These are phyloP conservation scores for Artomyces pyxidatus DNA, from an alignment of 768 basidiomycete genomes.

Conservation along the genomic window DNA sequence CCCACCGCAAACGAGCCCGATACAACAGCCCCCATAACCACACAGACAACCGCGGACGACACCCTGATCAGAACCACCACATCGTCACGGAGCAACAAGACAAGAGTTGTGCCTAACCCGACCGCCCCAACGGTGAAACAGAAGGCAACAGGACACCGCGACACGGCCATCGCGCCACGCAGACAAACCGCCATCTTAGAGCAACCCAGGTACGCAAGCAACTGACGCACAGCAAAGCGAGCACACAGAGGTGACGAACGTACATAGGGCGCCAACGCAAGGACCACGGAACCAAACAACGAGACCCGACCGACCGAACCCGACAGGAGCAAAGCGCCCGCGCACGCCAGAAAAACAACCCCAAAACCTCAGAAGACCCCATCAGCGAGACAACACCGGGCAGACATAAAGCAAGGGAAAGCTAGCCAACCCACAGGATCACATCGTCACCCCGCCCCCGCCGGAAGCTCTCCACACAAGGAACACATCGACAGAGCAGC, in stretches of 20 bases:
- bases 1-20: too few relatives aligned
- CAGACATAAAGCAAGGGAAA: constrained; percentile 79
- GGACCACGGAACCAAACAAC: constrained; percentile 99
- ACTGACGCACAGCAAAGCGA: too few relatives aligned
- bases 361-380: constrained; percentile 30
- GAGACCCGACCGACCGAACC: constrained; percentile 88
- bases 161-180: too few relatives aligned
- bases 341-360: constrained; percentile 94
- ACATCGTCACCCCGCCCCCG: constrained; percentile 97
- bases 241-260: constrained; percentile 43
- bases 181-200: too few relatives aligned
- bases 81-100: constrained; percentile 74
- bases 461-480: constrained; percentile 95
- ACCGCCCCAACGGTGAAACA: constrained; percentile 77
- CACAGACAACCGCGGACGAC: too few relatives aligned
- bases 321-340: constrained; percentile 89
- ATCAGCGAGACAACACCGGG: neutral
- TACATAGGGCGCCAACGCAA: constrained; percentile 72
- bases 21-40: too few relatives aligned
- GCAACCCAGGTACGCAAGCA: too few relatives aligned
- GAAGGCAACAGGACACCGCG: too few relatives aligned
- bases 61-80: constrained; percentile 52
- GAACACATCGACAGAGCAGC: constrained; percentile 89
- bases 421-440: constrained; percentile 89
- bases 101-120: constrained; percentile 67